phyloP scores from a whole-genome alignment of 108 stramenopile genomes.

The Cyclotella kingstonii region DNA sequence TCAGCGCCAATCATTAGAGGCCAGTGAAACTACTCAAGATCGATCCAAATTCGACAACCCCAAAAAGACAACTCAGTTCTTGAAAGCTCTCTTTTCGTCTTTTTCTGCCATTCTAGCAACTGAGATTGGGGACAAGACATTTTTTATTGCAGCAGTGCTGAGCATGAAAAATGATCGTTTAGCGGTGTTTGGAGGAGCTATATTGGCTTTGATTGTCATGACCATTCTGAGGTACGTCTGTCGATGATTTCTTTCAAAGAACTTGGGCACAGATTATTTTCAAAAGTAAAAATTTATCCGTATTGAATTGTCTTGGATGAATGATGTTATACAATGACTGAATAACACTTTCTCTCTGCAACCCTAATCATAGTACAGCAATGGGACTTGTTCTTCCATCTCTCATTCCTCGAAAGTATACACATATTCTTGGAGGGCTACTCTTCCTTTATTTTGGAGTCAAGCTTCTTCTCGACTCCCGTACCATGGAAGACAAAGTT shows the following conservation, averaged over 20 bases:
- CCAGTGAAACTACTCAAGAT: background rate
- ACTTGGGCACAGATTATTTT: background rate
- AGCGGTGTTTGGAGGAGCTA: constrained; percentile 91
- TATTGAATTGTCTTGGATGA: background rate
- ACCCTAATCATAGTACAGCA: constrained; percentile 37
- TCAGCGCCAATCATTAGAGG: constrained; percentile 7
- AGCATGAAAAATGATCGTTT: constrained; percentile 89
- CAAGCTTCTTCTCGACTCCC: constrained; percentile 86
- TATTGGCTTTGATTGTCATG: constrained; percentile 92
- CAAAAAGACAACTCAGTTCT: constrained; percentile 26
- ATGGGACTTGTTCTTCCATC: constrained; percentile 95
- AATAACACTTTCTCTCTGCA: too few relatives aligned
- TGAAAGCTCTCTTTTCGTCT: constrained; percentile 68
- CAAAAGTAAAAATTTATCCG: background rate
- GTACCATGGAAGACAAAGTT: constrained; percentile 79
- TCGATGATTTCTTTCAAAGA: background rate
- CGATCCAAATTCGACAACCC: constrained; percentile 40
- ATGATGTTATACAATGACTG: too few relatives aligned
- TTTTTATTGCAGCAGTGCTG: constrained; percentile 99
- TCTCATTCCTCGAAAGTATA: constrained; percentile 86
- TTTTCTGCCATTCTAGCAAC: constrained; percentile 96
- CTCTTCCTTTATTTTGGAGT: constrained; percentile 98
- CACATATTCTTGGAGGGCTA: constrained; percentile 91
- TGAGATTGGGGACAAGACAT: constrained; percentile 99
- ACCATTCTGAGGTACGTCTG: constrained; percentile 71